These are phyloP conservation scores for Pelagomonas calceolata DNA, from an alignment of 108 stramenopile genomes.

Conservation along the genomic window DNA sequence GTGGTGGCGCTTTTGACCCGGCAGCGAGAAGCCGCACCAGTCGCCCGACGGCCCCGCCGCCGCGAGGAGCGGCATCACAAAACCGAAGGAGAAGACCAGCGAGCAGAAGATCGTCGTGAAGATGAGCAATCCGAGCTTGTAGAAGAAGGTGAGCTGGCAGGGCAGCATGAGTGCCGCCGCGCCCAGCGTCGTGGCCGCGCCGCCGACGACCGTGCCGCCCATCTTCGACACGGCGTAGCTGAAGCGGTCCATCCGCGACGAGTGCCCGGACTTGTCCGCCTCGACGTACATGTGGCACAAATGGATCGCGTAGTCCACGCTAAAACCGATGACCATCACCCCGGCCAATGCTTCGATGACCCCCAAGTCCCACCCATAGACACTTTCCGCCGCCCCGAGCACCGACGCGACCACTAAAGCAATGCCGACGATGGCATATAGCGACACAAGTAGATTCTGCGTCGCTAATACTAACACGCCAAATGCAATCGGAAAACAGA, in stretches of 20 bases:
- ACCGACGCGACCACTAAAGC: conserved; percentile 16
- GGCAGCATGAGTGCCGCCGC: conserved; percentile 15
- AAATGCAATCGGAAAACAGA: conserved; percentile 24
- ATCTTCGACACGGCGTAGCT: conserved; percentile 6
- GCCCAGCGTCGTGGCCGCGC: conserved; percentile 23
- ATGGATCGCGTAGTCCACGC: conserved; percentile 24
- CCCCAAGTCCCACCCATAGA: conserved; percentile 21
- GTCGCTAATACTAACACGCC: conserved; percentile 23
- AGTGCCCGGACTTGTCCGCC: not conserved
- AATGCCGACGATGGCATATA: conserved; percentile 20
- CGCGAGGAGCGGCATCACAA: conserved; percentile 20
- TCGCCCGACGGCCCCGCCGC: conserved; percentile 13
- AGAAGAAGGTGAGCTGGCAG: conserved; percentile 21
- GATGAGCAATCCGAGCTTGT: conserved; percentile 25
- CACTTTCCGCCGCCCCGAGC: conserved; percentile 10
- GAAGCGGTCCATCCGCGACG: conserved; percentile 16
- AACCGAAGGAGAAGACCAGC: conserved; percentile 12
- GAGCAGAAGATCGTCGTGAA: conserved; percentile 15
- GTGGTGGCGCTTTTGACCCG: no score
- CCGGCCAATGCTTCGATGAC: conserved; percentile 19
- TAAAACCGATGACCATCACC: conserved; percentile 26
- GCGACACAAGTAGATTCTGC: conserved; percentile 12
- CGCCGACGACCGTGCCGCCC: conserved; percentile 19
- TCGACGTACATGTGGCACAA: conserved; percentile 16
- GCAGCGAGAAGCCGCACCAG: not conserved